Base-by-base conservation (phyloP, 2,329 filamentous ascomycete genomes). In the Talaromyces rugulosus region DNA sequence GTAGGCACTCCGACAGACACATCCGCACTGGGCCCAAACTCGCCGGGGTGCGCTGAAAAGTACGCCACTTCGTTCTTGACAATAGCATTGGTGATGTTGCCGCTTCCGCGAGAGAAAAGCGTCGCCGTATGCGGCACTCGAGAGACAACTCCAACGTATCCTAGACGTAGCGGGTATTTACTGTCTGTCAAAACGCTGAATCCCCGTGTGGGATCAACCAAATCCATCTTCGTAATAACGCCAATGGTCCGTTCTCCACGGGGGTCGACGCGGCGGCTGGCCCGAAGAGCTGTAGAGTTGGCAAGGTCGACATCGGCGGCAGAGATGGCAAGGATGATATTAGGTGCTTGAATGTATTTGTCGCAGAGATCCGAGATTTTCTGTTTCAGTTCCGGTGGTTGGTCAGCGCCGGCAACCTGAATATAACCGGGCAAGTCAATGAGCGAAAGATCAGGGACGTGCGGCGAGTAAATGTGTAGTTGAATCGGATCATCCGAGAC, bases 201-300 rank as follows among this genome's bases (percentile, higher is more conserved):
- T 33, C 93, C 95, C 62, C 94, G 87, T 7, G 82, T 80, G 3
- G 95, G 84, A 68, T 98, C 94, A 7, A 99, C 93, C 27, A 99
- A 83, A 71, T 99, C 95, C 94, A 99, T 97, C 80, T 99, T 99
- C 3, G 95, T 99, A 50, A 99, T 89, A n/a, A 99, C 95, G 52
- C 95, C 95, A 71, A 99, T 99, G 0, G 95, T 99, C 65, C 95
- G 85, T 78, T 99, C 95, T 60, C 95, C 95, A 64, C 95, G 85
- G 1, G 95, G 95, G 71, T 99, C 95, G 31, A 98, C 93, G 68
- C 94, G 86, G 65, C 95, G 86, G 67, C 93, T 96, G 18, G 95
- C 92, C 68, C 93, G 85, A 28, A 99, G 78, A 5, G 95, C 93
- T 6, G 95, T 95, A 1, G 95, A 99, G 75, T 99, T 99, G 27